Evolutionary conservation across 2,329 filamentous ascomycete genomes (phyloP).

Genomic region (Neofusicoccum sp.): DNA sequence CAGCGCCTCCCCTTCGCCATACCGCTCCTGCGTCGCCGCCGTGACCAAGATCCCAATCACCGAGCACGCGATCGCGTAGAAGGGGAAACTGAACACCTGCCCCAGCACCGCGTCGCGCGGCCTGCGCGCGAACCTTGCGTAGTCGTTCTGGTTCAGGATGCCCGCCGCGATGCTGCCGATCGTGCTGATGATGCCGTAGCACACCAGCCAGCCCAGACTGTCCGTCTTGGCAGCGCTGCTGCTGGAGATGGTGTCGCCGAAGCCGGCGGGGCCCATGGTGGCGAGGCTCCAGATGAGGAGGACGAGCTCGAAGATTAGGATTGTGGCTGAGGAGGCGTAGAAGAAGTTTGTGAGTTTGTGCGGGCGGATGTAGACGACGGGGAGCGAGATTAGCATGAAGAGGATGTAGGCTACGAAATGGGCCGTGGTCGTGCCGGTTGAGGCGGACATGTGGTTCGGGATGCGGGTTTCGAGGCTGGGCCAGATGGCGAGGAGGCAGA

Average conservation of each 20-base stretch:
- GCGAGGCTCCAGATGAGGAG: constrained; percentile 36
- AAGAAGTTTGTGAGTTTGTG: constrained; percentile 35
- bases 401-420: constrained; percentile 39
- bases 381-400: constrained; percentile 38
- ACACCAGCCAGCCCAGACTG: constrained; percentile 41
- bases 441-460: constrained; percentile 34
- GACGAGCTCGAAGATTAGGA: constrained; percentile 30
- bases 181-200: constrained; percentile 41
- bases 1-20: constrained; percentile 31
- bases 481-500: constrained; percentile 33
- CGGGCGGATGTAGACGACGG: constrained; percentile 45
- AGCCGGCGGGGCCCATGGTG: constrained; percentile 33
- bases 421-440: constrained; percentile 34
- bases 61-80: constrained; percentile 37
- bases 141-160: constrained; percentile 32
- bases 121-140: constrained; percentile 40
- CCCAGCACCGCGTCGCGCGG: constrained; percentile 36
- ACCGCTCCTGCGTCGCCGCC: constrained; percentile 39
- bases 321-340: constrained; percentile 30
- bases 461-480: constrained; percentile 29
- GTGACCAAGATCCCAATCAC: constrained; percentile 44
- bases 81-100: constrained; percentile 36
- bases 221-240: constrained; percentile 23
- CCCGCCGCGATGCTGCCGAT: constrained; percentile 19
- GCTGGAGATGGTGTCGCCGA: constrained; percentile 28